phyloP scores from a whole-genome alignment of 2,329 filamentous ascomycete genomes.

The Pyricularia grisea region DNA sequence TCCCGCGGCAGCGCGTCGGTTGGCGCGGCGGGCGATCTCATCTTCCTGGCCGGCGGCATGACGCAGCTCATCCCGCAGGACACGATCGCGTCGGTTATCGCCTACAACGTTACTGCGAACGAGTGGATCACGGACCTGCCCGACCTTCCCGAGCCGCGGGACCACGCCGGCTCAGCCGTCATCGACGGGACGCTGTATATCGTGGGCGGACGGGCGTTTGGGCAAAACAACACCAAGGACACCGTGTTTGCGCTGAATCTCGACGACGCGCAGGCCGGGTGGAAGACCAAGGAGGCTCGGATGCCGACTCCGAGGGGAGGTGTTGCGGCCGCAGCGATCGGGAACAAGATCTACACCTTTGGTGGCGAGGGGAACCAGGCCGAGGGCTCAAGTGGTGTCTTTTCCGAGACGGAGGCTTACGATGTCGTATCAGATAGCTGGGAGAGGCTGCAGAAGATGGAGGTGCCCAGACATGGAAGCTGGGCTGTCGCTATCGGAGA shows the following conservation, averaged over 20 bases:
- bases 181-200: slow-evolving; percentile 23
- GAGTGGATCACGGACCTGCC: slow-evolving; percentile 14
- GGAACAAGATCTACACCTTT: slow-evolving; percentile 21
- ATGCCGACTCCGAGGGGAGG: slow-evolving; percentile 29
- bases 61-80: slow-evolving; percentile 15
- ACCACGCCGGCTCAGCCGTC: slow-evolving; percentile 20
- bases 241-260: slow-evolving; percentile 25
- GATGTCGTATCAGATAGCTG: slow-evolving; percentile 7
- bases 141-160: slow-evolving; percentile 21
- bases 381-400: slow-evolving; percentile 4
- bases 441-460: slow-evolving; percentile 8
- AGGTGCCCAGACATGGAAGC: slow-evolving; percentile 8
- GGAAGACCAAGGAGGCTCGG: slow-evolving; percentile 13
- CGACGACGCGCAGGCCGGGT: slow-evolving; percentile 13
- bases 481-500: slow-evolving; percentile 4
- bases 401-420: slow-evolving; percentile 8
- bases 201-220: slow-evolving; percentile 21
- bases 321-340: slow-evolving; percentile 17
- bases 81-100: slow-evolving; percentile 17
- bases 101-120: slow-evolving; percentile 17
- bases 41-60: slow-evolving; percentile 28
- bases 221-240: slow-evolving; percentile 20
- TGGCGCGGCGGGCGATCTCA: slow-evolving; percentile 16
- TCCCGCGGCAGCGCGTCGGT: slow-evolving; percentile 22
- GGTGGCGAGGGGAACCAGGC: slow-evolving; percentile 25